A percentile compares a stretch with the other conserved stretches of the same genome.
Conservation (phyloP, 768 basidiomycete genomes). For the Mycena amicta region DNA sequence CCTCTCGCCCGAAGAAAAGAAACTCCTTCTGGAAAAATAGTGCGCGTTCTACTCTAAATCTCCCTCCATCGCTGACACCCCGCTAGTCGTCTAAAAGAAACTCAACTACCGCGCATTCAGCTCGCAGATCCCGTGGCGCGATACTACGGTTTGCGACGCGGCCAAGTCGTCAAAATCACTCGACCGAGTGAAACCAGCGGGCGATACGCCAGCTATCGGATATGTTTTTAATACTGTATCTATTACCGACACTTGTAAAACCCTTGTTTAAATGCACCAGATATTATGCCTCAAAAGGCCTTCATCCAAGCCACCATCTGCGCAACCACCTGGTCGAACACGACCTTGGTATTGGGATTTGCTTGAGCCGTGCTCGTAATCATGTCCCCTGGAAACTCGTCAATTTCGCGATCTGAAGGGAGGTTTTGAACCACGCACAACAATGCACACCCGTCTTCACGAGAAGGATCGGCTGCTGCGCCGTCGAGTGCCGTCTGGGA, state of each 20-base stretch:
- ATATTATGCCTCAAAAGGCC: no score
- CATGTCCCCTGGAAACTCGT: slow-evolving; percentile 18
- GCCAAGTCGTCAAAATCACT: slow-evolving; percentile 98
- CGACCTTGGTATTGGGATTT: slow-evolving; percentile 15
- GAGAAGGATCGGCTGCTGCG: slow-evolving; percentile 12
- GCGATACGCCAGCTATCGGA: slow-evolving; percentile 89
- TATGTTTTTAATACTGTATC: slow-evolving; percentile 63
- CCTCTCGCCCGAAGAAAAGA: slow-evolving; percentile 84
- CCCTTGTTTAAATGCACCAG: no score
- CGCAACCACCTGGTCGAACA: slow-evolving; percentile 16
- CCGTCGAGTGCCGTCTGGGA: slow-evolving; percentile 7
- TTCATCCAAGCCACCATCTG: slow-evolving; percentile 18
- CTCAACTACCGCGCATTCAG: slow-evolving; percentile 96
- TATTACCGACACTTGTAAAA: no score
- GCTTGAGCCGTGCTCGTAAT: slow-evolving; percentile 16
- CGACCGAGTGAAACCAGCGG: slow-evolving; percentile 96
- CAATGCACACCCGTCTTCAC: slow-evolving; percentile 19
- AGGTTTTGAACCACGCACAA: slow-evolving; percentile 7
- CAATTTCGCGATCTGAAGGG: neutral
- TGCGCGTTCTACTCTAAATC: slow-evolving; percentile 45
- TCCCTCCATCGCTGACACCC: slow-evolving; percentile 12
- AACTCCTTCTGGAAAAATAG: slow-evolving; percentile 87
- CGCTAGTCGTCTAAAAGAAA: slow-evolving; percentile 91
- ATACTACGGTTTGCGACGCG: slow-evolving; percentile 93
- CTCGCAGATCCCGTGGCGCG: slow-evolving; percentile 96